Evolutionary conservation across 2,329 filamentous ascomycete species (phyloP).

Genomic region (Colletotrichum filicis): DNA sequence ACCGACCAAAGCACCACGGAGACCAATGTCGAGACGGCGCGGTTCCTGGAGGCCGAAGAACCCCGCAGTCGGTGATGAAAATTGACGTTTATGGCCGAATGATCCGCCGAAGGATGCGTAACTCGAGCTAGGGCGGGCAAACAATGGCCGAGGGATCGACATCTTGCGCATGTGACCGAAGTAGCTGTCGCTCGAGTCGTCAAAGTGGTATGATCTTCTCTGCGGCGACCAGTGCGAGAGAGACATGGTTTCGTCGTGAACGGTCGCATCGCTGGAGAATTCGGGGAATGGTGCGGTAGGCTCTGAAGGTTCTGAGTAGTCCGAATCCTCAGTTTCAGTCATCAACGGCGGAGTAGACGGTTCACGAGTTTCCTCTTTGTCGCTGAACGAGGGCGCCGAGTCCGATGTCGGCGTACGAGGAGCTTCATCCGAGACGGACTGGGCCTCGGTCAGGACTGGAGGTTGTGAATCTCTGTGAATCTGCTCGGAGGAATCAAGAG

Average conservation of each 20-base stretch:
- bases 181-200: constrained; percentile 25
- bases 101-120: background rate
- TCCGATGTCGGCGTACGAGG: constrained; percentile 19
- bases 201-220: constrained; percentile 17
- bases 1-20: constrained; percentile 30
- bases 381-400: constrained; percentile 21
- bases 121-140: constrained; percentile 12
- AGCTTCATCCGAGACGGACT: constrained; percentile 14
- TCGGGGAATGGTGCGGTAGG: constrained; percentile 22
- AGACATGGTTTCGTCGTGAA: constrained; percentile 21
- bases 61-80: constrained; percentile 37
- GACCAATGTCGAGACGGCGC: constrained; percentile 20
- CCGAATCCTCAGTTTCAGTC: constrained; percentile 34
- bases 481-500: constrained; percentile 1
- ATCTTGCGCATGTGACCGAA: constrained; percentile 11
- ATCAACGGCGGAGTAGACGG: constrained; percentile 24
- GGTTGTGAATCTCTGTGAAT: constrained; percentile 4
- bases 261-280: background rate
- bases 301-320: constrained; percentile 28
- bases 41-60: constrained; percentile 37
- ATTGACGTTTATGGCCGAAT: constrained; percentile 33
- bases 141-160: constrained; percentile 23
- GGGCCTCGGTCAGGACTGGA: constrained; percentile 9
- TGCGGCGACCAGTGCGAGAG: constrained; percentile 21
- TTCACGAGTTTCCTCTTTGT: constrained; percentile 23